These are phyloP conservation scores for Aspergillus candidus DNA, from an alignment of 2,329 filamentous ascomycete genomes.

Conservation along the genomic window DNA sequence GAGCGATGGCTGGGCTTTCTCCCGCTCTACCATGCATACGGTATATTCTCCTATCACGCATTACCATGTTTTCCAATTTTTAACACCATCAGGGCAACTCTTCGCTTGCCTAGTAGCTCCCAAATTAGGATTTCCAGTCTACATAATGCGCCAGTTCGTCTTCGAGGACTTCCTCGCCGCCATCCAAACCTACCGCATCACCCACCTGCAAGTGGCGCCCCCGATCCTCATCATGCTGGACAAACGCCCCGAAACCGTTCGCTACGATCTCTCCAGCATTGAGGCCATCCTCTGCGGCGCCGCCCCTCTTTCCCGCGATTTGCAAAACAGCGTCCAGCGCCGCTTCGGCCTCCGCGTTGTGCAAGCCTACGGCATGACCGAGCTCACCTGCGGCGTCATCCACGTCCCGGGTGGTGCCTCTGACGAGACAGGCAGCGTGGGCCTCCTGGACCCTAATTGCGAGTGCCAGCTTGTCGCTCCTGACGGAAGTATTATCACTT, in stretches of 20 bases:
- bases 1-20: slow-evolving; percentile 10
- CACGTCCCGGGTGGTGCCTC: slow-evolving; percentile 37
- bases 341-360: slow-evolving; percentile 37
- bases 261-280: slow-evolving; percentile 50
- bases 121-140: slow-evolving; percentile 44
- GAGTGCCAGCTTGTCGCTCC: slow-evolving; percentile 51
- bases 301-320: slow-evolving; percentile 44
- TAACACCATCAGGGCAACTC: slow-evolving; percentile 4
- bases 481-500: slow-evolving; percentile 44
- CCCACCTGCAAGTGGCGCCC: slow-evolving; percentile 49
- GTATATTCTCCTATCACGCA: not conserved
- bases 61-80: too few relatives aligned
- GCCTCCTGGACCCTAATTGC: slow-evolving; percentile 49
- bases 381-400: slow-evolving; percentile 42
- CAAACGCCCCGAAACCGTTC: slow-evolving; percentile 52
- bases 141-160: slow-evolving; percentile 53
- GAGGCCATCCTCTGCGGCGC: slow-evolving; percentile 47
- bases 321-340: slow-evolving; percentile 44
- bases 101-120: slow-evolving; percentile 46
- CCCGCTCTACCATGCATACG: slow-evolving; percentile 9
- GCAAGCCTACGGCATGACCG: slow-evolving; percentile 60
- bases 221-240: slow-evolving; percentile 55
- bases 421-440: slow-evolving; percentile 45
- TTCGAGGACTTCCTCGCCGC: slow-evolving; percentile 49
- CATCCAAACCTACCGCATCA: slow-evolving; percentile 50